Evolutionary conservation across 2,329 filamentous ascomycete genomes (phyloP).

Genomic region (Teratosphaeriaceae sp.): DNA sequence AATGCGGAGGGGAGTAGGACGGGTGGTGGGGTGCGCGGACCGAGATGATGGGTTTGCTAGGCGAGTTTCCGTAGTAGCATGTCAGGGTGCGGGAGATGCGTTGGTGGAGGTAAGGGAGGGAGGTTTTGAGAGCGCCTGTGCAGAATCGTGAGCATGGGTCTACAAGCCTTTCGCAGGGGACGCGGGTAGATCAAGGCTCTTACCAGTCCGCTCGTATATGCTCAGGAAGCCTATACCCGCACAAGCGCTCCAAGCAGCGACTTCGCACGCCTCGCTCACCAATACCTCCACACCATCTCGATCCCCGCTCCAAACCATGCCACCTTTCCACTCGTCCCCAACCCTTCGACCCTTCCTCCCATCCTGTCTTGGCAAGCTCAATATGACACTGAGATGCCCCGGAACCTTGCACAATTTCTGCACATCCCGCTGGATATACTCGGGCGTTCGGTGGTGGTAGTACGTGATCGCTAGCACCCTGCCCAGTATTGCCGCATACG

Average conservation of each 20-base stretch:
- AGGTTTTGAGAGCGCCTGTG: conserved; percentile 78
- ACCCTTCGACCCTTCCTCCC: too few species aligned
- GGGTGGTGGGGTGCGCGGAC: conserved; percentile 65
- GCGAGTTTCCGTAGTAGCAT: conserved; percentile 69
- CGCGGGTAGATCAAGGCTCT: conserved; percentile 25
- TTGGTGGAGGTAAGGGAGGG: conserved; percentile 77
- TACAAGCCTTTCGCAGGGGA: too few species aligned
- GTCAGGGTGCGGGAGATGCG: conserved; percentile 72
- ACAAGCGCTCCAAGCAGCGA: conserved; percentile 88
- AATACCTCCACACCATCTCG: conserved; percentile 73
- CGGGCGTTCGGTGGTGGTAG: conserved; percentile 92
- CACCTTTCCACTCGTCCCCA: conserved; percentile 65
- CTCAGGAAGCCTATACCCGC: conserved; percentile 82
- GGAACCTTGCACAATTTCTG: conserved; percentile 67
- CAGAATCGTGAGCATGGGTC: too few species aligned
- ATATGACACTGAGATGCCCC: conserved; percentile 78
- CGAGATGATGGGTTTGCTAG: conserved; percentile 62
- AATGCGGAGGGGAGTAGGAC: conserved; percentile 43
- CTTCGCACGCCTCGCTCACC: conserved; percentile 84
- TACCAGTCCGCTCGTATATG: conserved; percentile 88
- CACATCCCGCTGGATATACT: conserved; percentile 85
- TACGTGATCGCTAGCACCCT: conserved; percentile 75
- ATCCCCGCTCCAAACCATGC: conserved; percentile 53
- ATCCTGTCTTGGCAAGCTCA: too few species aligned
- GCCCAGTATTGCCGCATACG: conserved; percentile 71